Evolutionary conservation across 2,329 filamentous ascomycete species (phyloP).

Genomic region (Bretziella fagacearum): DNA sequence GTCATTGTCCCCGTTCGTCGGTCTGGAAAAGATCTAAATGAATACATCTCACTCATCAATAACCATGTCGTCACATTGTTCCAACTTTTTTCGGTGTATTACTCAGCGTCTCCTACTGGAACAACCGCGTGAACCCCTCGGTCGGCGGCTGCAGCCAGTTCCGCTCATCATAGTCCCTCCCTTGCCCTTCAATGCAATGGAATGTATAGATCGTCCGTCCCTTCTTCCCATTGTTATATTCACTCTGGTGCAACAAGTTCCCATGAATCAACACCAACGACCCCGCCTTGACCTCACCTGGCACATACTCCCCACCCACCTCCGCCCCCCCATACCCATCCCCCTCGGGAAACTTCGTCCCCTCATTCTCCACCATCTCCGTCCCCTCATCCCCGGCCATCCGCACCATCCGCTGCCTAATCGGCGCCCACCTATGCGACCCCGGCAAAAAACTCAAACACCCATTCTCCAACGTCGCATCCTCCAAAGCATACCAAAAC

Average conservation of each 20-base stretch:
- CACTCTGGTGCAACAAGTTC: slow-evolving; percentile 89
- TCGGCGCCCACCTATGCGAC: slow-evolving; percentile 56
- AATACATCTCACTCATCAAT: not conserved
- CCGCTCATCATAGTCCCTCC: slow-evolving; percentile 56
- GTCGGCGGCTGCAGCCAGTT: slow-evolving; percentile 88
- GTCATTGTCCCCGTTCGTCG: not conserved
- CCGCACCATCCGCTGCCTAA: slow-evolving; percentile 61
- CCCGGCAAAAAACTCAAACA: slow-evolving; percentile 76
- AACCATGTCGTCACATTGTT: not conserved
- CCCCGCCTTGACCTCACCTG: slow-evolving; percentile 80
- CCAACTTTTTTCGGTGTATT: not conserved
- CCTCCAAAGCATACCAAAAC: slow-evolving; percentile 95
- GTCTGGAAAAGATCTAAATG: not conserved
- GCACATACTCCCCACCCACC: slow-evolving; percentile 42
- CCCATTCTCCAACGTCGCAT: slow-evolving; percentile 72
- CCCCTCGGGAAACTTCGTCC: slow-evolving; percentile 42
- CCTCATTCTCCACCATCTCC: slow-evolving; percentile 54
- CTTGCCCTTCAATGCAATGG: slow-evolving; percentile 77
- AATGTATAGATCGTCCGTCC: slow-evolving; percentile 95
- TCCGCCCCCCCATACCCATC: slow-evolving; percentile 26
- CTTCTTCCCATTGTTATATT: slow-evolving; percentile 73
- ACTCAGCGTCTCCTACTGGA: slow-evolving; percentile 21
- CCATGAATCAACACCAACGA: slow-evolving; percentile 88
- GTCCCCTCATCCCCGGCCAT: slow-evolving; percentile 37
- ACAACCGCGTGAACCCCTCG: slow-evolving; percentile 60